Evolutionary conservation across 2,329 filamentous ascomycete genomes (phyloP).

Genomic region (Ascochyta clinopodiicola): DNA sequence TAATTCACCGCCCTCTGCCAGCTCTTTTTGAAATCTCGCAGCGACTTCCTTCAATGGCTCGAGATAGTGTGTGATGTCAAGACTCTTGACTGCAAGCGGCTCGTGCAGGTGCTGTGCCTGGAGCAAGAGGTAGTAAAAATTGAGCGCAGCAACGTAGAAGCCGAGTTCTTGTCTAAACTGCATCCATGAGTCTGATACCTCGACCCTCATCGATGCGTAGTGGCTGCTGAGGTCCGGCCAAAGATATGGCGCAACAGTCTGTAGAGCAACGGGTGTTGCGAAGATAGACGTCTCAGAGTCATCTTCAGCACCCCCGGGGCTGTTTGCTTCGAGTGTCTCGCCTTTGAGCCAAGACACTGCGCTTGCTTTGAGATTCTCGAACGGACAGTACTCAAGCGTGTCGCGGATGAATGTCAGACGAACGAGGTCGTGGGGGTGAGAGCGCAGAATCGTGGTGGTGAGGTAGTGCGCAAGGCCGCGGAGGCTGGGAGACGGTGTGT

Average conservation of each 20-base stretch:
- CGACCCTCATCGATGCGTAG: constrained; percentile 38
- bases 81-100: constrained; percentile 54
- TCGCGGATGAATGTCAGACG: constrained; percentile 62
- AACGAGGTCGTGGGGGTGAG: constrained; percentile 59
- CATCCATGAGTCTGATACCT: constrained; percentile 42
- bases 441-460: constrained; percentile 58
- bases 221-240: constrained; percentile 58
- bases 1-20: constrained; percentile 45
- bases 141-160: constrained; percentile 63
- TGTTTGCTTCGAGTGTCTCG: constrained; percentile 60
- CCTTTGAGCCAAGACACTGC: constrained; percentile 68
- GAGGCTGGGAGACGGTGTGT: constrained; percentile 55
- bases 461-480: constrained; percentile 58
- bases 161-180: constrained; percentile 60
- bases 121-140: constrained; percentile 65
- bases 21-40: constrained; percentile 44
- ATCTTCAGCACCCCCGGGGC: constrained; percentile 31
- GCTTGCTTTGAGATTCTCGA: constrained; percentile 62
- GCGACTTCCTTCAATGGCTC: constrained; percentile 51
- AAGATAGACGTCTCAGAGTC: constrained; percentile 48
- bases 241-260: constrained; percentile 58
- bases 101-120: constrained; percentile 57
- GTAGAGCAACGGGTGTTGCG: constrained; percentile 55
- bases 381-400: constrained; percentile 61
- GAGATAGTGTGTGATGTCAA: constrained; percentile 54